phyloP scores from a whole-genome alignment of 805 yeast species.

The Jamesozyma hellenica region DNA sequence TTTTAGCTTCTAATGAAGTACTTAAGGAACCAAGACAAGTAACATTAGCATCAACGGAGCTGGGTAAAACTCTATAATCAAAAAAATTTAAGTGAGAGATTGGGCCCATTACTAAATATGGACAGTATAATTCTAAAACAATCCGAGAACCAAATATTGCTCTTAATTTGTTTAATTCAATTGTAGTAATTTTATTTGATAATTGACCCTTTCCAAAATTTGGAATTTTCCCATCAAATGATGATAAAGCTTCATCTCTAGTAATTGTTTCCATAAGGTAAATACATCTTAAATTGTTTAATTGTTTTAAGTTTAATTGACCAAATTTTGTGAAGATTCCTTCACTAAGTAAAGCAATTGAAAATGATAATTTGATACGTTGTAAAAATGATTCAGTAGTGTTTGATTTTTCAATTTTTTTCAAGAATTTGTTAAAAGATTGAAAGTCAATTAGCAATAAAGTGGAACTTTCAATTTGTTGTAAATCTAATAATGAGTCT shows the following conservation, averaged over 20 bases:
- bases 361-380: slow-evolving; percentile 27
- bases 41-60: slow-evolving; percentile 22
- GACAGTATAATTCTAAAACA: slow-evolving; percentile 39
- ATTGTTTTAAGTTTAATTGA: slow-evolving; percentile 12
- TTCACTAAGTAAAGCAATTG: slow-evolving; percentile 36
- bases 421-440: not conserved
- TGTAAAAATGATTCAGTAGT: slow-evolving; percentile 2
- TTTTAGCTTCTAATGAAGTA: slow-evolving; percentile 51
- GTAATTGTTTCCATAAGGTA: slow-evolving; percentile 30
- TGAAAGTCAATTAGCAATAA: not conserved
- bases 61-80: slow-evolving; percentile 46
- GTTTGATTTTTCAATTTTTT: not conserved
- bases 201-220: slow-evolving; percentile 10
- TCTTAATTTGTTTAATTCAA: slow-evolving; percentile 34
- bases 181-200: slow-evolving; percentile 11
- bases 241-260: slow-evolving; percentile 9
- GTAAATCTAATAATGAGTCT: not conserved
- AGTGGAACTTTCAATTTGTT: slow-evolving; percentile 1
- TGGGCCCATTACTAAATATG: slow-evolving; percentile 41
- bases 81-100: slow-evolving; percentile 47
- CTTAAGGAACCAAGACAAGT: slow-evolving; percentile 47
- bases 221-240: slow-evolving; percentile 12
- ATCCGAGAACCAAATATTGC: slow-evolving; percentile 41
- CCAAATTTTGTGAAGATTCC: slow-evolving; percentile 39
- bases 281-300: slow-evolving; percentile 31